Conservation (phyloP, 129 eudicot genomes). For the Lonicera japonica region DNA sequence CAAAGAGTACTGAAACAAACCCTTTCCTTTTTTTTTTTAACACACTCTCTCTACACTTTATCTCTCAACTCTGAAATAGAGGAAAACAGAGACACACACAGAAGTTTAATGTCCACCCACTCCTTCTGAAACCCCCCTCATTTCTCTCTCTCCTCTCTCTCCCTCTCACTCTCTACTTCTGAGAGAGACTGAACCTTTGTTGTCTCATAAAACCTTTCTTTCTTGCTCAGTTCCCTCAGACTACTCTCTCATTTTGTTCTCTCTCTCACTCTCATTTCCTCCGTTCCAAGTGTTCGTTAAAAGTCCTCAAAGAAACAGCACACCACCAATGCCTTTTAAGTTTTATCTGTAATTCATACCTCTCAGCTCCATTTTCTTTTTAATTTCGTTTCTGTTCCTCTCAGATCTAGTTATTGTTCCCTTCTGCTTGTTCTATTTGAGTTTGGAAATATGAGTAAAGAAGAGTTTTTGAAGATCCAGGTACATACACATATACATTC, state of each 20-base stretch:
- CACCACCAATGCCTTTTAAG: not conserved
- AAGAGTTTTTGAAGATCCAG: constrained; percentile 98
- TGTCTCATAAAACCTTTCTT: not conserved
- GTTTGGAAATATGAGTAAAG: constrained; percentile 72
- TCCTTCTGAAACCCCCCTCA: constrained; percentile 24
- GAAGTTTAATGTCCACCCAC: constrained; percentile 61
- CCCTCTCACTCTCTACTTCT: constrained; percentile 11
- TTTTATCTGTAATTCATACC: constrained; percentile 6
- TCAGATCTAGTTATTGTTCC: constrained; percentile 17
- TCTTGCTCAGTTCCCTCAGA: not conserved
- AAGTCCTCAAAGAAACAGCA: not conserved
- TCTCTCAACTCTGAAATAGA: too few species aligned
- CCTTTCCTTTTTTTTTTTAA: constrained; percentile 4
- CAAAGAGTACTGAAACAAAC: not conserved
- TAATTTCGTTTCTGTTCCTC: constrained; percentile 1
- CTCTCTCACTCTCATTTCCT: constrained; percentile 5
- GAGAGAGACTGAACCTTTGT: not conserved
- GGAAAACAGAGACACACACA: not conserved
- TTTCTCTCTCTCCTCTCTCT: constrained; percentile 15
- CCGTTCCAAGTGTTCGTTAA: not conserved
- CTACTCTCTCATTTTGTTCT: constrained; percentile 8
- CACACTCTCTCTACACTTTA: not conserved
- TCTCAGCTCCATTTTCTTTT: not conserved
- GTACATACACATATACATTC: constrained; percentile 26
- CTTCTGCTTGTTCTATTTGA: constrained; percentile 10